These are phyloP conservation scores for Tuber melanosporum DNA, from an alignment of 495 filamentous ascomycete species.

Conservation along the genomic window DNA sequence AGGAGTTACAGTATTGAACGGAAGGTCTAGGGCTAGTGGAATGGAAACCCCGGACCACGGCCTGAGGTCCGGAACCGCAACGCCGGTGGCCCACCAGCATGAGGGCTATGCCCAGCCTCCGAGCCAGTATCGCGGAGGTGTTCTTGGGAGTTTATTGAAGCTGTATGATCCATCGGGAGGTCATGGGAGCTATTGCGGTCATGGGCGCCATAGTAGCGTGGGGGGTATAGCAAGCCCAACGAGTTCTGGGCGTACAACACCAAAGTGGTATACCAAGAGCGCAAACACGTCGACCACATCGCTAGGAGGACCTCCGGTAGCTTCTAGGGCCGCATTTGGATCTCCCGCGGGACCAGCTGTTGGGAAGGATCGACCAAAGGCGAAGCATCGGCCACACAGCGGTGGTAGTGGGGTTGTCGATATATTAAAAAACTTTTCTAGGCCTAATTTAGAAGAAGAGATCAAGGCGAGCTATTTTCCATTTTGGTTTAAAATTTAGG, in stretches of 20 bases:
- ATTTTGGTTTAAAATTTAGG: slow-evolving; percentile 38
- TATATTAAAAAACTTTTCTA: slow-evolving; percentile 48
- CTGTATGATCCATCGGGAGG: slow-evolving; percentile 52
- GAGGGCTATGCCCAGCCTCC: slow-evolving; percentile 65
- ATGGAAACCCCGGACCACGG: slow-evolving; percentile 33
- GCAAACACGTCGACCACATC: slow-evolving; percentile 49
- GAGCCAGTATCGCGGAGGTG: slow-evolving; percentile 63
- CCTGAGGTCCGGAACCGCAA: slow-evolving; percentile 54
- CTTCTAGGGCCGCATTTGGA: slow-evolving; percentile 44
- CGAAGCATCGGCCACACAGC: slow-evolving; percentile 49
- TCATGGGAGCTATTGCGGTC: slow-evolving; percentile 29
- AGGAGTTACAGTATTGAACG: slow-evolving; percentile 25
- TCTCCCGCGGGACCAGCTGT: slow-evolving; percentile 28
- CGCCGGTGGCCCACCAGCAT: slow-evolving; percentile 48
- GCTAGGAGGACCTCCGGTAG: slow-evolving; percentile 44
- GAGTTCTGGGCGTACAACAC: slow-evolving; percentile 53
- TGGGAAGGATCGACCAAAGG: slow-evolving; percentile 43
- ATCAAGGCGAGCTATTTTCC: slow-evolving; percentile 47
- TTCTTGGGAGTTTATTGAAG: slow-evolving; percentile 72
- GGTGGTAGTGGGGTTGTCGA: slow-evolving; percentile 41
- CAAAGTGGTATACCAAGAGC: slow-evolving; percentile 64
- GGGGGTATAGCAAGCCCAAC: slow-evolving; percentile 45
- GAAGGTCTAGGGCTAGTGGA: slow-evolving; percentile 11
- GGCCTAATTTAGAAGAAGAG: slow-evolving; percentile 54
- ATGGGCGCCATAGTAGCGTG: slow-evolving; percentile 34